Base-by-base conservation (phyloP, 768 basidiomycete species). In the Psilocybe subaeruginosa region DNA sequence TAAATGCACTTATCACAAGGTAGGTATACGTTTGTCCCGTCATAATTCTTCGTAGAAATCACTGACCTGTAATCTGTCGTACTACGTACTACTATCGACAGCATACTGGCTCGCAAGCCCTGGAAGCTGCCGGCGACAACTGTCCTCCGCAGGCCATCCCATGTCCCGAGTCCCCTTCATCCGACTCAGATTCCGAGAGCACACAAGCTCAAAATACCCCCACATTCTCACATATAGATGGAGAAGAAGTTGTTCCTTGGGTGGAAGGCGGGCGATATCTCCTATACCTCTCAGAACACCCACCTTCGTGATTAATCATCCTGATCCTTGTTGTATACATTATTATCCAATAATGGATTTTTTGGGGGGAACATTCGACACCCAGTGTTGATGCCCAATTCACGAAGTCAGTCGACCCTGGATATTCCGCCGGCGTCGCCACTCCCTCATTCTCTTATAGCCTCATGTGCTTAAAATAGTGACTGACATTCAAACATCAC, bases 1-100 rank as follows among this genome's bases (percentile, higher is more conserved):
- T 27, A 66, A 50, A 12, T 66, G 65, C 41, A 37, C 27, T 46
- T 66, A 66, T 39, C 16, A 61, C 62, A 66, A 64, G 54, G 65
- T 64, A 37, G 27, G 59, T 31, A 54, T 23, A 23, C 23, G 23
- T 23, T 23, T 23, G 27, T 0, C 11, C 16, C 14, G 11, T 47
- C n/a, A 11, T 3, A 30, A 19, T 27, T 52, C n/a, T 23, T 23
- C 23, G 23, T 23, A 30, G n/a, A 27, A 30, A 2, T 27, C 11
- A 29, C 19, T 19, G 3, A n/a, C 27, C 31, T 17, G 17, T 8
- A 19, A 5, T 43, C 1, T 52, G 43, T 33, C 14, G 6, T n/a
- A n/a, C 6, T 17, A 23, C 23, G 23, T 30, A 19, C 35, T 14
- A 8, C 17, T 2, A 5, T n/a, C 39, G 4, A 14, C 23, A 64